phyloP scores from a whole-genome alignment of 2,329 filamentous ascomycete species.

The Botryosphaeria dothidea region DNA sequence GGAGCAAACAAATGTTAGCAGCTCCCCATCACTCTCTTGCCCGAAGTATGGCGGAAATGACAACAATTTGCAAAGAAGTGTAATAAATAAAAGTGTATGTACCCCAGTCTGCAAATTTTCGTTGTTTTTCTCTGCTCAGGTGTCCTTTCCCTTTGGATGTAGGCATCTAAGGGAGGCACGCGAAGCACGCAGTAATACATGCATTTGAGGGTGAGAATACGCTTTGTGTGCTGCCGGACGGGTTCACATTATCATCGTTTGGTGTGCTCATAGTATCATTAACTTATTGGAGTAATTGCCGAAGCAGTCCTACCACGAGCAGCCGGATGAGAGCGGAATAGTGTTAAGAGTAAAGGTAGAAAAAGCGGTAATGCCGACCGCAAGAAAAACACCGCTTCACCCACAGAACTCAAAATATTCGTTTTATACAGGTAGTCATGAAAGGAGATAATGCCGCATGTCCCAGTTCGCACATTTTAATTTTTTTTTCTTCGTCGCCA shows the following conservation, averaged over 20 bases:
- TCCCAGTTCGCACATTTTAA: neutral
- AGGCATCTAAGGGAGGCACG: no score
- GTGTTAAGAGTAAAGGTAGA: neutral
- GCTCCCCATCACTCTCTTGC: no score
- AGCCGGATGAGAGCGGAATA: constrained; percentile 1
- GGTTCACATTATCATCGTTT: neutral
- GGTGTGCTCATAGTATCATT: neutral
- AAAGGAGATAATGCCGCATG: constrained; percentile 11
- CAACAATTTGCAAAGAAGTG: no score
- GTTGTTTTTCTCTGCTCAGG: no score
- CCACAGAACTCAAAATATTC: neutral
- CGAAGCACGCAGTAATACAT: no score
- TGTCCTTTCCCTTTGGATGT: no score
- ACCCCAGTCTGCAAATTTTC: no score
- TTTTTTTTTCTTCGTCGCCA: neutral
- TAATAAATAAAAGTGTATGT: no score
- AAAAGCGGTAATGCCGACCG: neutral
- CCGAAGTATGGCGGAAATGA: no score
- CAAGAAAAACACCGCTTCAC: neutral
- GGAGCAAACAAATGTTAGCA: no score
- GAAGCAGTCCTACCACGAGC: constrained; percentile 18
- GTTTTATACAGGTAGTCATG: constrained; percentile 13
- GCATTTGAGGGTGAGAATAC: no score
- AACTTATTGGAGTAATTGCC: constrained; percentile 10
- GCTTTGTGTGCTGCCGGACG: no score